These are phyloP conservation scores for Zygosaccharomyces sapae DNA, from an alignment of 1,139 yeast genomes.

Conservation along the genomic window DNA sequence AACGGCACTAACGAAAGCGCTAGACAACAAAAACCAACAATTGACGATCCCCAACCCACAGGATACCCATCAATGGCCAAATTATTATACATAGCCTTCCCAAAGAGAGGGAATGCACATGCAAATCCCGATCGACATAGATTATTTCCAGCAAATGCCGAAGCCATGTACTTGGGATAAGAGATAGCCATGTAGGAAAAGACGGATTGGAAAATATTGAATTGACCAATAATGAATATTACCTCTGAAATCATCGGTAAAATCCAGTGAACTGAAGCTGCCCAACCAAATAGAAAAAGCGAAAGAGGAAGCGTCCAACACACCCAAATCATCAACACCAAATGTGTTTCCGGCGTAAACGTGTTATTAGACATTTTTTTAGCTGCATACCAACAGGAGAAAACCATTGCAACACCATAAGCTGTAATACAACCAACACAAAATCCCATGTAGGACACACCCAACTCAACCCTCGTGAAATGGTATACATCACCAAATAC, in stretches of 20 bases:
- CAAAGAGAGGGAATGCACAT: constrained; percentile 61
- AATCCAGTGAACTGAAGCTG: constrained; percentile 45
- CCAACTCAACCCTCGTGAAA: constrained; percentile 48
- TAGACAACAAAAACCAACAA: constrained; percentile 44
- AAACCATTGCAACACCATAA: constrained; percentile 14
- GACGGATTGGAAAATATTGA: constrained; percentile 41
- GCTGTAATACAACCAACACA: constrained; percentile 43
- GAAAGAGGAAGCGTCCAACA: constrained; percentile 44
- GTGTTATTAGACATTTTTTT: constrained; percentile 32
- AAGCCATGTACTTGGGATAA: constrained; percentile 47
- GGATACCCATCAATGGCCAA: constrained; percentile 46
- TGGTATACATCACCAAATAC: constrained; percentile 43
- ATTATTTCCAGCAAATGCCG: constrained; percentile 57
- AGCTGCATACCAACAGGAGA: constrained; percentile 12
- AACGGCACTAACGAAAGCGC: constrained; percentile 47
- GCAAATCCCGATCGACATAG: constrained; percentile 52
- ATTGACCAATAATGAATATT: constrained; percentile 39
- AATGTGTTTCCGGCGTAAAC: constrained; percentile 42
- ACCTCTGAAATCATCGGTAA: constrained; percentile 43
- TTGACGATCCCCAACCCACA: constrained; percentile 53
- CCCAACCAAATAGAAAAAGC: constrained; percentile 49
- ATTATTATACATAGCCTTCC: constrained; percentile 47
- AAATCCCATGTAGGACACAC: constrained; percentile 45
- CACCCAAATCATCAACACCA: constrained; percentile 46
- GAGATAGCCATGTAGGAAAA: constrained; percentile 34